These are phyloP conservation scores for Keqinozyma sinolaborantium DNA, from an alignment of 1,139 yeast species.

Conservation along the genomic window DNA sequence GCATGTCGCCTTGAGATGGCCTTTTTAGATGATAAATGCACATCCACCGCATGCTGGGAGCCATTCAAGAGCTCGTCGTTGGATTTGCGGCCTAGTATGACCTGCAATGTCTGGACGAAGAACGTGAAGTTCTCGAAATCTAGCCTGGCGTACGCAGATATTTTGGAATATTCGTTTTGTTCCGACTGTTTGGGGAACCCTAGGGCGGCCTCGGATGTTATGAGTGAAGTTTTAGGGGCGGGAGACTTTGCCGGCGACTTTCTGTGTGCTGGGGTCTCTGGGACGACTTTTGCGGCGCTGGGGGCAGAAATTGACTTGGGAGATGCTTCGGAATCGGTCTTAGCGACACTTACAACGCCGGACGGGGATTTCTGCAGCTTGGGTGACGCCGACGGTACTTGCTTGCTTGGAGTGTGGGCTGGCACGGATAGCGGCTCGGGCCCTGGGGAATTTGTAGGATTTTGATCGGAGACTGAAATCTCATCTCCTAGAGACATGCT, in stretches of 20 bases:
- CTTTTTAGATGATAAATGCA: constrained; percentile 85
- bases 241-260: too few relatives aligned
- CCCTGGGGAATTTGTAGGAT: too few relatives aligned
- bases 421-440: too few relatives aligned
- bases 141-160: constrained; percentile 90
- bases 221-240: constrained; percentile 3
- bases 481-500: constrained; percentile 14
- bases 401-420: too few relatives aligned
- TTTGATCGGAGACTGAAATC: constrained; percentile 4
- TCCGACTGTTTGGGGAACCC: constrained; percentile 13
- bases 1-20: constrained; percentile 94
- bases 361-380: too few relatives aligned
- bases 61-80: constrained; percentile 59
- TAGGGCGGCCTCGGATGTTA: constrained; percentile 21
- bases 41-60: constrained; percentile 69
- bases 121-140: constrained; percentile 92
- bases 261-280: too few relatives aligned
- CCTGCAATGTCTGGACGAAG: constrained; percentile 93
- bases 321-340: neutral
- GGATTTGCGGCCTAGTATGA: constrained; percentile 83
- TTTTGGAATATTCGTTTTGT: constrained; percentile 40
- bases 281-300: too few relatives aligned
- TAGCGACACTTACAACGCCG: too few relatives aligned
- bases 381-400: too few relatives aligned
- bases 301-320: too few relatives aligned